Evolutionary conservation across 2,329 filamentous ascomycete species (phyloP).

Genomic region (Neocucurbitaria cava): DNA sequence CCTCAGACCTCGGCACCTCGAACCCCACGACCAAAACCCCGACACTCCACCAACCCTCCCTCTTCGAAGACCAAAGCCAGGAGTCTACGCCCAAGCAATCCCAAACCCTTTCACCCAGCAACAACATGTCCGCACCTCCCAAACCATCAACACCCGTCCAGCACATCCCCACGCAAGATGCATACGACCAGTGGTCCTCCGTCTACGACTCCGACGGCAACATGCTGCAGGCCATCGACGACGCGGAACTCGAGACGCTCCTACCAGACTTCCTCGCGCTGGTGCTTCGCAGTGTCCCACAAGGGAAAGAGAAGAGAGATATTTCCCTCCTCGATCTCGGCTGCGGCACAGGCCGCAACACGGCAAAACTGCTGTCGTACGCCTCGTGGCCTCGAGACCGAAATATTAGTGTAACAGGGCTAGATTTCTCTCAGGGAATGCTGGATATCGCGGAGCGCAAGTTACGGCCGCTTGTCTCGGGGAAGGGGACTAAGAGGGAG

Average conservation of each 20-base stretch:
- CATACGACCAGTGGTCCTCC: slow-evolving; percentile 59
- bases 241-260: slow-evolving; percentile 59
- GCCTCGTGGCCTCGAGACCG: slow-evolving; percentile 25
- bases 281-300: slow-evolving; percentile 20
- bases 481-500: not conserved
- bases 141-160: slow-evolving; percentile 35
- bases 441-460: slow-evolving; percentile 58
- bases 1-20: slow-evolving; percentile 19
- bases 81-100: slow-evolving; percentile 24
- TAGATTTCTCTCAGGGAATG: slow-evolving; percentile 67
- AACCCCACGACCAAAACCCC: slow-evolving; percentile 9
- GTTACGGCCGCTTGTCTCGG: slow-evolving; percentile 22
- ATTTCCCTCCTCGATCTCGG: slow-evolving; percentile 66
- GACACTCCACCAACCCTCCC: slow-evolving; percentile 5
- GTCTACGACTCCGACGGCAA: slow-evolving; percentile 72
- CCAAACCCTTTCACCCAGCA: slow-evolving; percentile 5
- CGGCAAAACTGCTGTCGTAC: slow-evolving; percentile 57
- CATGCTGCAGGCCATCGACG: slow-evolving; percentile 70
- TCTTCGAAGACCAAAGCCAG: slow-evolving; percentile 12
- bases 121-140: slow-evolving; percentile 3
- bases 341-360: slow-evolving; percentile 71
- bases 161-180: slow-evolving; percentile 50
- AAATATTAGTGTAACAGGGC: slow-evolving; percentile 55
- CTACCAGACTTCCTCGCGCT: slow-evolving; percentile 58
- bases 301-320: slow-evolving; percentile 5